Conservation (phyloP, 306 rosid species). For the Biancaea sappan region DNA sequence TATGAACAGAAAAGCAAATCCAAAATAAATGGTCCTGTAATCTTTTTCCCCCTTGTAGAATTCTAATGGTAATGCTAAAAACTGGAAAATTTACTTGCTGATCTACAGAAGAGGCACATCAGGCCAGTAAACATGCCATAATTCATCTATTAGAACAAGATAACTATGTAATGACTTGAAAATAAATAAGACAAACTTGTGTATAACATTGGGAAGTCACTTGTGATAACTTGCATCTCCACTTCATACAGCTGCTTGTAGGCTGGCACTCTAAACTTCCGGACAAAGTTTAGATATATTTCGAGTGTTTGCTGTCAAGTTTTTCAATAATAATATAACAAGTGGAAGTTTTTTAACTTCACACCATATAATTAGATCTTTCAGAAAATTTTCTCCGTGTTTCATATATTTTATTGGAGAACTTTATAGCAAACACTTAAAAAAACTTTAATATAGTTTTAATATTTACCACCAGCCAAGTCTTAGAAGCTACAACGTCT, state of each 20-base stretch:
- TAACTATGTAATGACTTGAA: slow-evolving; percentile 32
- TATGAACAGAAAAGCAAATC: background rate
- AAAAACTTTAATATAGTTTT: background rate
- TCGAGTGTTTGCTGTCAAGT: background rate
- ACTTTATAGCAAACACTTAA: slow-evolving; percentile 11
- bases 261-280: slow-evolving; percentile 17
- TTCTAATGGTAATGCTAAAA: slow-evolving; percentile 10
- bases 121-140: slow-evolving; percentile 27
- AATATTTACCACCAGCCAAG: slow-evolving; percentile 7
- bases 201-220: slow-evolving; percentile 40
- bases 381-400: background rate
- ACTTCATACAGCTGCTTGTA: slow-evolving; percentile 28
- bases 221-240: slow-evolving; percentile 35
- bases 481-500: background rate
- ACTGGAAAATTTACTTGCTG: slow-evolving; percentile 16
- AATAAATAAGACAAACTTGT: slow-evolving; percentile 14
- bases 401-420: background rate
- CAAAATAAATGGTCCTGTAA: background rate
- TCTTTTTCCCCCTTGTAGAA: slow-evolving; percentile 22
- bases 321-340: slow-evolving; percentile 2
- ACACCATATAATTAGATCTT: background rate
- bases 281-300: background rate
- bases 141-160: slow-evolving; percentile 36
- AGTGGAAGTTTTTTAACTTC: background rate
- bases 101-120: slow-evolving; percentile 19